A percentile compares a stretch with the other conserved stretches of the same genome.
phyloP scores from a whole-genome alignment of 768 basidiomycete species.

The Mycena filopes region DNA sequence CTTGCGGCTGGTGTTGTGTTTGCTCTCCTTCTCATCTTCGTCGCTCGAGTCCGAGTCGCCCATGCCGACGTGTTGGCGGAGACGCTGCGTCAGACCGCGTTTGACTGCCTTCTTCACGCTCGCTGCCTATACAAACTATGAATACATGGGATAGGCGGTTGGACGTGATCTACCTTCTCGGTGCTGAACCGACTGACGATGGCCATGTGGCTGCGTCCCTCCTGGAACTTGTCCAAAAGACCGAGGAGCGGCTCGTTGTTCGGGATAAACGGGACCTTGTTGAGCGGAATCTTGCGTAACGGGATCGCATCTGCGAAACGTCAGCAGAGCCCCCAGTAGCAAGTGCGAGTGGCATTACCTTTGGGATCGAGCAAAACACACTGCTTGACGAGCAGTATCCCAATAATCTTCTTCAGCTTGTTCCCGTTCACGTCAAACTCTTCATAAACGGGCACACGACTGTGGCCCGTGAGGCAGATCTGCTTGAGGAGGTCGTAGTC shows the following conservation, averaged over 20 bases:
- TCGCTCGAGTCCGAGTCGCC: conserved; percentile 68
- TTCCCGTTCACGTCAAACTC: conserved; percentile 69
- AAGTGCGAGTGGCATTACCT: conserved; percentile 49
- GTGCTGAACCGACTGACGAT: conserved; percentile 83
- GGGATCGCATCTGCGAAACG: conserved; percentile 74
- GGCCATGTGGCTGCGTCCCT: conserved; percentile 92
- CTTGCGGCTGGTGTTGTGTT: conserved; percentile 30
- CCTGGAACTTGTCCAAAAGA: conserved; percentile 90
- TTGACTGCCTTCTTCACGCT: conserved; percentile 88
- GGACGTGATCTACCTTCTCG: conserved; percentile 58
- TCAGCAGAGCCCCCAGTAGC: neutral
- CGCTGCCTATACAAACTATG: conserved; percentile 60
- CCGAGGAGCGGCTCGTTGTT: conserved; percentile 87
- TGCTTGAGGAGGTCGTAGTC: conserved; percentile 83
- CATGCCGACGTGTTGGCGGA: conserved; percentile 80
- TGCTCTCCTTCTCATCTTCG: conserved; percentile 46
- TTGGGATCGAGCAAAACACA: conserved; percentile 90
- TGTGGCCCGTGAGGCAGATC: conserved; percentile 84
- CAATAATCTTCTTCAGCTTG: conserved; percentile 84
- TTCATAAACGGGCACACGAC: conserved; percentile 85
- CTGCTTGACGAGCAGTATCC: conserved; percentile 89
- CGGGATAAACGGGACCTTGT: conserved; percentile 88
- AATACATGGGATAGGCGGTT: no score
- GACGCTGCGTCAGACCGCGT: conserved; percentile 79
- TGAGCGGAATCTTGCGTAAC: conserved; percentile 83